Percentiles rank a stretch among this genome's conserved stretches.
Conservation (phyloP, 75 land plant genomes). For the Sequoiadendron giganteum region DNA sequence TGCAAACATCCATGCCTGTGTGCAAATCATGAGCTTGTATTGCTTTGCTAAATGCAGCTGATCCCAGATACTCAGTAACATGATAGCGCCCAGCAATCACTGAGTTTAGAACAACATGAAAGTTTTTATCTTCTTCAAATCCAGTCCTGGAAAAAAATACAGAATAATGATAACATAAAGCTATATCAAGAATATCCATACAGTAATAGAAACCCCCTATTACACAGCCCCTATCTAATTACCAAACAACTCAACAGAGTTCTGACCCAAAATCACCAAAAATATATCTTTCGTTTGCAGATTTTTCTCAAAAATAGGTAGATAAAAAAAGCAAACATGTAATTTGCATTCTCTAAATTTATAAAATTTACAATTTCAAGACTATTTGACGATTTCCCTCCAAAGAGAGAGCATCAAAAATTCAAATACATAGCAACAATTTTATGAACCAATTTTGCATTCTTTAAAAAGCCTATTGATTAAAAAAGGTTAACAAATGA, state of each 20-base stretch:
- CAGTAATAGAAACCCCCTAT: not conserved
- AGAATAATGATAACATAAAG: conserved; percentile 5
- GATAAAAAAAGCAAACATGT: not conserved
- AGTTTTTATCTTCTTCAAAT: conserved; percentile 99
- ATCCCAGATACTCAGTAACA: conserved; percentile 97
- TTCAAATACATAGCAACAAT: conserved; percentile 5
- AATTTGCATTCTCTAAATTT: not conserved
- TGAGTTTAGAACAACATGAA: conserved; percentile 90
- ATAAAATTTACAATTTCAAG: not conserved
- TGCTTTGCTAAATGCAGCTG: conserved; percentile 99
- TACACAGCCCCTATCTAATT: not conserved
- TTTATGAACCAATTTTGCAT: not conserved
- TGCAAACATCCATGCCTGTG: conserved; percentile 99
- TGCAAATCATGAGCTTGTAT: conserved; percentile 98
- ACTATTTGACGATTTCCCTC: not conserved
- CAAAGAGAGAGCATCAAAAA: not conserved
- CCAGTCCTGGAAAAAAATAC: conserved; percentile 73
- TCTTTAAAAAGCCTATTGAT: not conserved
- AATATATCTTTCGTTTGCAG: not conserved
- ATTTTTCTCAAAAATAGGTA: not conserved
- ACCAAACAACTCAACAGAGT: not conserved
- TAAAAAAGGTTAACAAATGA: not conserved
- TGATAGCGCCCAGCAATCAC: conserved; percentile 99
- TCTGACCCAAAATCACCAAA: not conserved
- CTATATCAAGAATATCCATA: not conserved